Evolutionary conservation across 306 rosid genomes (phyloP).

Genomic region (Trifolium subterraneum): DNA sequence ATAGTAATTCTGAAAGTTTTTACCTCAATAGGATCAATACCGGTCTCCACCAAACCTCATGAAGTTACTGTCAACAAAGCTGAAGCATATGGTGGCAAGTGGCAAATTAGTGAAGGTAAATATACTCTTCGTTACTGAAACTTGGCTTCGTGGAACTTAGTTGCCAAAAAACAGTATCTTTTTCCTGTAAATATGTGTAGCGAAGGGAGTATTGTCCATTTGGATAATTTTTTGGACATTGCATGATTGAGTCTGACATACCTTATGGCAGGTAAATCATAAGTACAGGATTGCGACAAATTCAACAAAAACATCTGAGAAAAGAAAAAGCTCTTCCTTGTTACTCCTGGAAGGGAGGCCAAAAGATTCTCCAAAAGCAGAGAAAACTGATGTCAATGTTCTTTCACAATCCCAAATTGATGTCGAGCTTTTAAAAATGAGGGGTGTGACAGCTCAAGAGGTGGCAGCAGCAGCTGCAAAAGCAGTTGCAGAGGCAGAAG

Average conservation of each 20-base stretch:
- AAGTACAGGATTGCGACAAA: slow-evolving; percentile 70
- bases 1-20: slow-evolving; percentile 37
- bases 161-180: slow-evolving; percentile 24
- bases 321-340: slow-evolving; percentile 62
- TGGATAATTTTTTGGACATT: slow-evolving; percentile 30
- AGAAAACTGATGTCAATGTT: slow-evolving; percentile 56
- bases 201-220: neutral
- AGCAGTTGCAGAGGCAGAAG: slow-evolving; percentile 97
- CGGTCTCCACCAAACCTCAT: slow-evolving; percentile 78
- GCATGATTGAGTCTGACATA: slow-evolving; percentile 22
- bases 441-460: slow-evolving; percentile 84
- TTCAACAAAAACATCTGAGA: slow-evolving; percentile 59
- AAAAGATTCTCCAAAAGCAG: slow-evolving; percentile 59
- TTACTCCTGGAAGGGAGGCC: slow-evolving; percentile 59
- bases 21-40: slow-evolving; percentile 67
- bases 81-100: slow-evolving; percentile 79
- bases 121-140: slow-evolving; percentile 25
- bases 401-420: slow-evolving; percentile 76
- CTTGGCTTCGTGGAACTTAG: slow-evolving; percentile 33
- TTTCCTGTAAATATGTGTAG: slow-evolving; percentile 26
- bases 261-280: slow-evolving; percentile 70
- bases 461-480: slow-evolving; percentile 87
- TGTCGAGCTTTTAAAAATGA: slow-evolving; percentile 72
- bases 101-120: slow-evolving; percentile 86
- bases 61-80: slow-evolving; percentile 71